A percentile compares a stretch with the other conserved stretches of the same genome.
These are phyloP conservation scores for Gnomoniopsis sp. DNA, from an alignment of 2,329 filamentous ascomycete species.

Conservation along the genomic window DNA sequence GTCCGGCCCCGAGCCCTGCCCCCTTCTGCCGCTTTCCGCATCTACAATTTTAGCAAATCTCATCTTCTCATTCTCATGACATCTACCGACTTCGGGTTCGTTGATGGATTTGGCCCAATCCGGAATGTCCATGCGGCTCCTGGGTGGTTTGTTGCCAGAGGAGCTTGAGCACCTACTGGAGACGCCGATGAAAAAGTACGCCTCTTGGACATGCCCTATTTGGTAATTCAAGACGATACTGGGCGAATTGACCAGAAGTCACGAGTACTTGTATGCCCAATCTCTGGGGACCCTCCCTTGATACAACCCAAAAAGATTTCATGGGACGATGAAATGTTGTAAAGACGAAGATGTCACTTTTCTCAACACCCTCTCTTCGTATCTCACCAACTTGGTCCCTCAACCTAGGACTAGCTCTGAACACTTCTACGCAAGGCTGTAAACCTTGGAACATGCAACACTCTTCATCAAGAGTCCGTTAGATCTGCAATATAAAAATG, in stretches of 20 bases:
- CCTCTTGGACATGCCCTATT: conserved; percentile 10
- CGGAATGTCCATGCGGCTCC: conserved; percentile 17
- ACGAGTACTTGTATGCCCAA: not conserved
- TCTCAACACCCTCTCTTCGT: no score
- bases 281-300: no score
- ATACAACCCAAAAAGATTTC: not conserved
- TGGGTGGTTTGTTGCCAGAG: not conserved
- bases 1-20: not conserved
- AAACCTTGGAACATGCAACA: no score
- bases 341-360: no score
- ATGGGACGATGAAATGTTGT: not conserved
- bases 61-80: not conserved
- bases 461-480: no score
- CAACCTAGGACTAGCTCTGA: no score
- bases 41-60: conserved; percentile 1
- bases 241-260: not conserved
- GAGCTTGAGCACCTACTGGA: not conserved
- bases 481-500: no score
- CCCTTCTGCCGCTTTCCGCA: not conserved
- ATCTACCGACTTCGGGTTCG: conserved; percentile 10
- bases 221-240: not conserved
- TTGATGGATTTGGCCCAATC: conserved; percentile 4
- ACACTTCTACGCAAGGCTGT: no score
- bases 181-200: not conserved
- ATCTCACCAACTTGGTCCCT: no score